Conservation (phyloP, 352 stramenopile genomes). For the Labyrinthula sp. region DNA sequence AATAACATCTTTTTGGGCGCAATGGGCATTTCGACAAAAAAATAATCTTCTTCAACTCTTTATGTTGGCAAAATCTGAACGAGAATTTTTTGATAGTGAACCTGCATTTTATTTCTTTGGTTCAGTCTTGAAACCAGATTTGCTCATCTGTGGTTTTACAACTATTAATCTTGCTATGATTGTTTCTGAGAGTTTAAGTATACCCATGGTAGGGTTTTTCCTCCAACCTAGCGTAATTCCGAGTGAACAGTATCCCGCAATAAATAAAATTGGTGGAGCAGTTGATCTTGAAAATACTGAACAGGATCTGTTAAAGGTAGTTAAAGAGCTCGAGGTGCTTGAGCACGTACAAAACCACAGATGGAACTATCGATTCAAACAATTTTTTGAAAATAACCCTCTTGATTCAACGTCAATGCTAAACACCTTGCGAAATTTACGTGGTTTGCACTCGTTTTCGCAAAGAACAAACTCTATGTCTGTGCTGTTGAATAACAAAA, state of each 20-base stretch:
- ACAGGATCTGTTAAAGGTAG: too few relatives aligned
- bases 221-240: conserved; percentile 25
- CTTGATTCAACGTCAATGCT: conserved; percentile 3
- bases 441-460: conserved; percentile 12
- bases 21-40: conserved; percentile 21
- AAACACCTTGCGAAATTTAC: conserved; percentile 8
- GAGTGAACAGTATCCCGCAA: conserved; percentile 20
- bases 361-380: conserved; percentile 17
- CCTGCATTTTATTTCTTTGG: conserved; percentile 21
- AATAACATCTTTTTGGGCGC: conserved; percentile 13
- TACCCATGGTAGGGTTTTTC: conserved; percentile 20
- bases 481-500: conserved; percentile 18
- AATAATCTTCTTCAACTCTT: conserved; percentile 10
- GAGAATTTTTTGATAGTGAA: conserved; percentile 28
- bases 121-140: conserved; percentile 5
- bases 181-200: conserved; percentile 16
- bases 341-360: too few relatives aligned
- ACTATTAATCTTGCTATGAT: conserved; percentile 26
- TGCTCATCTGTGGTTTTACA: conserved; percentile 22
- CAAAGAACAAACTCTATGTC: conserved; percentile 15
- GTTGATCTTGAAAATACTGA: conserved; percentile 5
- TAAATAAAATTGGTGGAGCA: background rate
- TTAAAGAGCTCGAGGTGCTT: too few relatives aligned
- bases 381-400: conserved; percentile 26
- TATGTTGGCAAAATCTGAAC: conserved; percentile 16